These are phyloP conservation scores for Achaetomiella virescens DNA, from an alignment of 495 filamentous ascomycete species.

Conservation along the genomic window DNA sequence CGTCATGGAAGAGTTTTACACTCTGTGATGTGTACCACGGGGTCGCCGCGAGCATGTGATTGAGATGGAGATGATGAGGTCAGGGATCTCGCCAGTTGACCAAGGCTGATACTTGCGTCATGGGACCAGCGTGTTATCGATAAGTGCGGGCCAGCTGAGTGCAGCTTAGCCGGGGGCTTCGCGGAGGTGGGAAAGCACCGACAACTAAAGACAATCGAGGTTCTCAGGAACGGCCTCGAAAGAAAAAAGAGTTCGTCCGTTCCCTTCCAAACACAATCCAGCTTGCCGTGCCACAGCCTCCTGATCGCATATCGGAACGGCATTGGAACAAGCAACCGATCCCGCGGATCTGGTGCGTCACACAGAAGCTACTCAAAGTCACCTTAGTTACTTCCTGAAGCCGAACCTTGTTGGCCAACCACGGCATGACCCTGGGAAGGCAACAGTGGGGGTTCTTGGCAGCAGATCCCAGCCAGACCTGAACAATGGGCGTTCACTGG, in stretches of 20 bases:
- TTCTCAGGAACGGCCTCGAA: background rate
- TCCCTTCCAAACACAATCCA: too few relatives aligned
- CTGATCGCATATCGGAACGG: background rate
- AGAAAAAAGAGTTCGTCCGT: too few relatives aligned
- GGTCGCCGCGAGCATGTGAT: conserved; percentile 1
- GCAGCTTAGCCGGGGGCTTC: background rate
- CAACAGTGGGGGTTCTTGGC: conserved; percentile 11
- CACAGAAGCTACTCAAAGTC: too few relatives aligned
- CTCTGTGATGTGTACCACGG: too few relatives aligned
- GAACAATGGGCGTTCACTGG: background rate
- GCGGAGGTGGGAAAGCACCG: background rate
- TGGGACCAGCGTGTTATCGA: background rate
- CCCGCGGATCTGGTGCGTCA: conserved; percentile 1
- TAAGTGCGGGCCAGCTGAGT: background rate
- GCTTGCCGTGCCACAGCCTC: background rate
- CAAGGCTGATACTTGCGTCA: background rate
- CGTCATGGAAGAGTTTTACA: too few relatives aligned
- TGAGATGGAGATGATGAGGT: background rate
- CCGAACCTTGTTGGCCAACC: background rate
- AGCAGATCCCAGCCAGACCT: too few relatives aligned
- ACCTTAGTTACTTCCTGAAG: too few relatives aligned
- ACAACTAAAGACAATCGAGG: background rate
- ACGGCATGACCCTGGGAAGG: background rate
- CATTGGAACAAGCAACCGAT: background rate
- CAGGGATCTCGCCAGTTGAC: background rate